Percentiles rank a stretch among this genome's conserved stretches.
These are phyloP conservation scores for Hygrocybe coccinea DNA, from an alignment of 768 basidiomycete genomes.

Conservation along the genomic window DNA sequence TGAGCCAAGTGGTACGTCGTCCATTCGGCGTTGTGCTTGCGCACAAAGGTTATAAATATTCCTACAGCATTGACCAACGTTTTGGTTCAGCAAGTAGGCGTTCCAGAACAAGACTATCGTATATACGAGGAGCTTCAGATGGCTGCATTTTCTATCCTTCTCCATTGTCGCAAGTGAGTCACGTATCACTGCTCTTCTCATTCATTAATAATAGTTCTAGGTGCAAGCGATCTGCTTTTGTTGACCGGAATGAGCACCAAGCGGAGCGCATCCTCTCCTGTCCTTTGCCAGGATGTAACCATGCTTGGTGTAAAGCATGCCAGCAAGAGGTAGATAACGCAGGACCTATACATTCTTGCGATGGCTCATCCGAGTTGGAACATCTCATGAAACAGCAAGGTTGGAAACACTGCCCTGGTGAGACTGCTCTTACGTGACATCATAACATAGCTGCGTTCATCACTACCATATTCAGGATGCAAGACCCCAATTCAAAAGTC, in stretches of 20 bases:
- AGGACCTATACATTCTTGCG: slow-evolving; percentile 44
- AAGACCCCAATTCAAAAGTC: slow-evolving; percentile 47
- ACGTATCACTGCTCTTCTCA: background rate
- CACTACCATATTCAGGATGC: slow-evolving; percentile 34
- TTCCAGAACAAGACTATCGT: slow-evolving; percentile 37
- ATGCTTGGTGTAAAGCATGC: slow-evolving; percentile 51
- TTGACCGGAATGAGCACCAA: slow-evolving; percentile 41
- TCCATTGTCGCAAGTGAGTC: slow-evolving; percentile 45
- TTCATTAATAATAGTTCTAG: slow-evolving; percentile 20
- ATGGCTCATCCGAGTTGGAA: slow-evolving; percentile 44
- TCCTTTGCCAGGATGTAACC: slow-evolving; percentile 37
- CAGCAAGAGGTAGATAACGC: slow-evolving; percentile 30
- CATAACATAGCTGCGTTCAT: background rate
- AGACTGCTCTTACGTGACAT: background rate
- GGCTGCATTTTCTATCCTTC: slow-evolving; percentile 35
- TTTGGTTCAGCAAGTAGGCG: slow-evolving; percentile 40
- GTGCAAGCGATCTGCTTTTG: slow-evolving; percentile 38
- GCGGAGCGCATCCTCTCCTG: slow-evolving; percentile 35
- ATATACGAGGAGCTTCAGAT: slow-evolving; percentile 45
- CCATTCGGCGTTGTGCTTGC: background rate
- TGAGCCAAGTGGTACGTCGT: slow-evolving; percentile 3
- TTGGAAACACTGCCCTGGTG: slow-evolving; percentile 51
- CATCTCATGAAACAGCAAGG: slow-evolving; percentile 42
- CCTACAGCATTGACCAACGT: slow-evolving; percentile 35
- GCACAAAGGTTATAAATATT: background rate